Conservation (phyloP, 495 filamentous ascomycete species). For the Neurospora sp. region DNA sequence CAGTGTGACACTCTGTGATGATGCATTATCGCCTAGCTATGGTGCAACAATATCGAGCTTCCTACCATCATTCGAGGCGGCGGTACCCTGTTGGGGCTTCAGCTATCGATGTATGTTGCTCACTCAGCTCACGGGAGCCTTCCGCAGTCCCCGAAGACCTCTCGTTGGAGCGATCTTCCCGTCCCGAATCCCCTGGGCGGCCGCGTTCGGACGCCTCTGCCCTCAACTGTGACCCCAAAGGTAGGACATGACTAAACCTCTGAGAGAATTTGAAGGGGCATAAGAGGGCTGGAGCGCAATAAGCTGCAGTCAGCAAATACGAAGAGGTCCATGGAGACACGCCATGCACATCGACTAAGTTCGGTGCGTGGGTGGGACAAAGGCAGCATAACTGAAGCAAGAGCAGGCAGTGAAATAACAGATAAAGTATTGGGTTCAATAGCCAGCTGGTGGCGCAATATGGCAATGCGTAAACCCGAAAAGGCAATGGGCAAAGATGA, state of each 20-base stretch:
- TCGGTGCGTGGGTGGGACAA: background rate
- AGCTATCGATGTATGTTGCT: background rate
- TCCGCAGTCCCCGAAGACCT: background rate
- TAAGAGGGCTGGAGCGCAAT: background rate
- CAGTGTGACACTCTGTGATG: background rate
- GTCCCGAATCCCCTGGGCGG: background rate
- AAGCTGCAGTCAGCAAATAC: background rate
- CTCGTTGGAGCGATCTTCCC: background rate
- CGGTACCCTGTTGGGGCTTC: background rate
- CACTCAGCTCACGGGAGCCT: background rate
- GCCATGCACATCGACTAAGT: background rate
- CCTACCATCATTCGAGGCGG: background rate
- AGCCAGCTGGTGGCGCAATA: background rate
- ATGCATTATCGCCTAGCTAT: background rate
- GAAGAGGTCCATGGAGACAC: background rate
- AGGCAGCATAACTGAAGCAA: background rate
- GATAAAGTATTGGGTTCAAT: background rate
- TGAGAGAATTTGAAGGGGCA: background rate
- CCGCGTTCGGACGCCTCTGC: background rate
- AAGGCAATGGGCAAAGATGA: background rate
- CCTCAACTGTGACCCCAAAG: background rate
- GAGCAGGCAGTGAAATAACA: background rate
- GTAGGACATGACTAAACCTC: background rate
- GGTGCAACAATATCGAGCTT: background rate
- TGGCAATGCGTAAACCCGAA: background rate